A percentile compares a stretch with the other conserved stretches of the same genome.
These are phyloP conservation scores for Pulveroboletus sp. DNA, from an alignment of 768 basidiomycete species.

Conservation along the genomic window DNA sequence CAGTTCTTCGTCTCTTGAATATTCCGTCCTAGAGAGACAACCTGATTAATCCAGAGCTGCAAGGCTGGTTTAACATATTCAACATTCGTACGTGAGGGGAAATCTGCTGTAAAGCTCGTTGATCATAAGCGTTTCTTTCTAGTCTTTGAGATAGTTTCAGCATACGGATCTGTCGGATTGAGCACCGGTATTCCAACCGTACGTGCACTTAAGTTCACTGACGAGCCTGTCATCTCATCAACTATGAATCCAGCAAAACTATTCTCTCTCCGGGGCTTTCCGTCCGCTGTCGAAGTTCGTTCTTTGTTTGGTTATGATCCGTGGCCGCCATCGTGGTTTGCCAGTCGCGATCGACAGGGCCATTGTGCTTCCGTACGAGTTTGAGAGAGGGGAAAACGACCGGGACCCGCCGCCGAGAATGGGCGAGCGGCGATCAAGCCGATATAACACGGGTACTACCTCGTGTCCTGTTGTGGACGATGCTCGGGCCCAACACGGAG, in stretches of 20 bases:
- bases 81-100: conserved; percentile 51
- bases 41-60: conserved; percentile 49
- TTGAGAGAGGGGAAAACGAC: conserved; percentile 31
- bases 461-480: neutral
- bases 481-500: neutral
- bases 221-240: neutral
- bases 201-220: conserved; percentile 19
- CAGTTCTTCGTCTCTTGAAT: conserved; percentile 1
- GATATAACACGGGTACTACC: neutral
- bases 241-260: conserved; percentile 56
- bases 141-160: conserved; percentile 88
- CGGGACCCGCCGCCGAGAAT: neutral
- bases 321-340: conserved; percentile 86
- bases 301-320: conserved; percentile 84
- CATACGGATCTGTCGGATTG: conserved; percentile 86
- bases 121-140: neutral
- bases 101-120: neutral
- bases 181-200: conserved; percentile 85
- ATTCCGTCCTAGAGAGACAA: conserved; percentile 47
- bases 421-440: conserved; percentile 14
- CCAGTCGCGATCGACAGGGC: conserved; percentile 88
- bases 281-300: conserved; percentile 83
- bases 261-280: conserved; percentile 77
- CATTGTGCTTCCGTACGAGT: conserved; percentile 72
- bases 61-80: conserved; percentile 82